Evolutionary conservation across 2,329 filamentous ascomycete species (phyloP), one percentile per base, ranked within the genome.

Genomic region (Xylariaceae sp.): DNA sequence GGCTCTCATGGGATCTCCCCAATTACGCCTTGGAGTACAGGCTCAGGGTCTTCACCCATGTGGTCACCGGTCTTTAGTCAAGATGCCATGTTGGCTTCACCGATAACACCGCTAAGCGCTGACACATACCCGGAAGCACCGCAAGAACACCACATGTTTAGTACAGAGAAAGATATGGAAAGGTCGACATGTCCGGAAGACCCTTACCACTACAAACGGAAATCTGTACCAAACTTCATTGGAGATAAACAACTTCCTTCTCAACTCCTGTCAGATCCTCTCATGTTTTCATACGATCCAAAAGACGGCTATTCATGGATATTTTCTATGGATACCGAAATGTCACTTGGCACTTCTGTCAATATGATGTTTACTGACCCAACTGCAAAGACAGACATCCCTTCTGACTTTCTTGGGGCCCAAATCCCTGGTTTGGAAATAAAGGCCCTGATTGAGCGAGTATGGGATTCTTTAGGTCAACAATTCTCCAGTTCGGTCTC

Each of bases 21-120:
- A 7, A 65, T 75, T 39, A 80, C 78, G 6, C 71, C 71, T 32
- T 78, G 70, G 68, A 74, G 72, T 37, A 40, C 64, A 30, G 60
- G 46, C 48, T 65, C 64, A 3, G 60, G 57, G 32, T 57, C 50
- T 27, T 66, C 66, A 47, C 66, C 65, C 4, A 62, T 65, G 9
- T 78, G 76, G 70, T 72, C 73, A 8, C 69, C 71, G 59, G 67
- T 63, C 12, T 71, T 72, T 7, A 72, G 68, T 2, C 65, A 73
- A 35, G 72, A 77, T 51, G 76, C 76, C 1, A 68, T 67, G 51
- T 65, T 78, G 60, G 75, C 75, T 4, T 79, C 77, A 19, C 75
- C 78, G 1, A 68, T 72, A 34, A 76, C 75, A 40, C 65, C 73
- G 31, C 59, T 68, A 32, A 72, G 68, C 50, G 66, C 71, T 6